Evolutionary conservation across 805 yeast species (phyloP).

Genomic region (Limtongozyma cylindracea): DNA sequence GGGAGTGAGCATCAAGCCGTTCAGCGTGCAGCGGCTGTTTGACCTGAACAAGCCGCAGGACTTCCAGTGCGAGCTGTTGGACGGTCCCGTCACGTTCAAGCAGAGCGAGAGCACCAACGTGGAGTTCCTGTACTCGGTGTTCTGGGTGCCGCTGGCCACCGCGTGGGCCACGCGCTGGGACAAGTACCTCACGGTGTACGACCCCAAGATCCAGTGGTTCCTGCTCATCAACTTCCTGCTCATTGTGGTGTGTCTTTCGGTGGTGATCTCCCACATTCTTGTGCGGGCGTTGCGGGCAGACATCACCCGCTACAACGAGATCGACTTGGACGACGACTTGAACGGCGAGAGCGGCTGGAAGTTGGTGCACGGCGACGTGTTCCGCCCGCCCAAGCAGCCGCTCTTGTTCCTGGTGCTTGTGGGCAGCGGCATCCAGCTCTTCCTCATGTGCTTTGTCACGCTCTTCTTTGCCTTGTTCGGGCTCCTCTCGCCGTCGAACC

Average conservation of each 20-base stretch:
- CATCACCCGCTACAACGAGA: conserved; percentile 69
- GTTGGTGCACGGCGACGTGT: conserved; percentile 83
- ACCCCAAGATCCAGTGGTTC: conserved; percentile 90
- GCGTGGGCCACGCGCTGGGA: conserved; percentile 99
- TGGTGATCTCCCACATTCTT: conserved; percentile 57
- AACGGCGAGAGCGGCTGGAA: conserved; percentile 96
- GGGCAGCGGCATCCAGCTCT: conserved; percentile 74
- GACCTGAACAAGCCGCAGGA: conserved; percentile 7
- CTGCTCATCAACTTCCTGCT: conserved; percentile 71
- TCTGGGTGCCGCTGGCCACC: conserved; percentile 41
- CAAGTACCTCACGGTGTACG: conserved; percentile 74
- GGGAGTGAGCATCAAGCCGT: conserved; percentile 65
- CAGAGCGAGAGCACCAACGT: conserved; percentile 29
- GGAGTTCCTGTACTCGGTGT: conserved; percentile 66
- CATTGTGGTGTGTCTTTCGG: conserved; percentile 52
- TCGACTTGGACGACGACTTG: conserved; percentile 66
- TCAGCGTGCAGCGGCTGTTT: too few relatives aligned
- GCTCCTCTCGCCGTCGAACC: conserved; percentile 73
- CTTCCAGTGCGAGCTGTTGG: conserved; percentile 5
- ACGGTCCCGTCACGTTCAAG: conserved; percentile 19
- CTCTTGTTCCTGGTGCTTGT: conserved; percentile 55
- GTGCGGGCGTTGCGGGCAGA: conserved; percentile 64
- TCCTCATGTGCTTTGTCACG: conserved; percentile 51
- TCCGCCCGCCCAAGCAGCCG: conserved; percentile 54
- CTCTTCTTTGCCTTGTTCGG: conserved; percentile 73